Base-by-base conservation (phyloP, 306 rosid species). In the Citrullus amarus region DNA sequence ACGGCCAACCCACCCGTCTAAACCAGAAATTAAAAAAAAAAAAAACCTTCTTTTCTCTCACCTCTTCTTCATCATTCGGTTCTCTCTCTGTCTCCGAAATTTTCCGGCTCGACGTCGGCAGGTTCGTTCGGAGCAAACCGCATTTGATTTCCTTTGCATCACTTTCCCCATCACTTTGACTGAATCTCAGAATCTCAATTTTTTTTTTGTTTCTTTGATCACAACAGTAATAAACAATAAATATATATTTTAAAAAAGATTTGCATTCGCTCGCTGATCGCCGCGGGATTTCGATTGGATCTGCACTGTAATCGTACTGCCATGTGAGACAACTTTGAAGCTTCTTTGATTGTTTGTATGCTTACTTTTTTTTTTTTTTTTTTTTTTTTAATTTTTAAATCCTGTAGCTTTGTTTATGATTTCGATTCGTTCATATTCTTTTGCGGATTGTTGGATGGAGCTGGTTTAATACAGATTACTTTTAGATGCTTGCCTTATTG, bases 231-330 rank as follows among this genome's bases (percentile, higher is more conserved):
- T 38, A 66, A 66, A 66, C 9, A 65, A 38, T 65, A 7, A 32
- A 53, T 53, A 0, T 48, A 48, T 32, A 32, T 20, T 38, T 65
- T 5, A 43, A 41, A 39, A 44, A 48, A 13, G 5, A 46, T 25
- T 73, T 51, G 61, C 15, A 48, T 72, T 25, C 44, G 12, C 6
- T 3, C 20, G 20, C 77, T 63, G 65, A 66, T 55, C 59, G 75
- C 79, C 69, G 14, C 56, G 28, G 54, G 50, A 39, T 71, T 9
- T 76, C 59, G 71, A 63, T 79, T 81, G 87, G 86, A 93, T 93
- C 92, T 86, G 61, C 91, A 82, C 44, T 15, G 56, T 58, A 39
- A 12, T 76, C 44, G 6, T 76, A 6, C 70, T 41, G 9, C 25
- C 44, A 54, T 51, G 78, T 74, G 32, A 53, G 41, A 30, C 9